Evolutionary conservation across 768 basidiomycete species (phyloP).

Genomic region (Boletus fagicola): DNA sequence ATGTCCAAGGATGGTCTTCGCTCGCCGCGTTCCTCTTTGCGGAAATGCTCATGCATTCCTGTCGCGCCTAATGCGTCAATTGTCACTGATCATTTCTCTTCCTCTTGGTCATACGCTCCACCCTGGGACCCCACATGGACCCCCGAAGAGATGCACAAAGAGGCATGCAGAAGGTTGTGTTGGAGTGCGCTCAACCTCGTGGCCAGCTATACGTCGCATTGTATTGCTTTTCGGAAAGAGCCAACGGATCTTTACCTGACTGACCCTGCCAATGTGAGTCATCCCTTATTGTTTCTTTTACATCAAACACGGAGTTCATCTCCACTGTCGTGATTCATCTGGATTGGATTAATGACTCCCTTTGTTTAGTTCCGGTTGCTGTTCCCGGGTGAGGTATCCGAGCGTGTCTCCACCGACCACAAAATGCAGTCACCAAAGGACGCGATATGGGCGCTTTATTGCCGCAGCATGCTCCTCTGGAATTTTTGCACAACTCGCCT

Average conservation of each 20-base stretch:
- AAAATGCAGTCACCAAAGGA: conserved; percentile 63
- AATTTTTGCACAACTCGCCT: conserved; percentile 59
- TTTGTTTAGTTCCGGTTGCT: conserved; percentile 42
- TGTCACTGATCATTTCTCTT: conserved; percentile 35
- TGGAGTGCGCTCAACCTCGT: conserved; percentile 73
- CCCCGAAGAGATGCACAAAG: conserved; percentile 52
- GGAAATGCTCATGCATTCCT: conserved; percentile 49
- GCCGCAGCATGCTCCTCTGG: conserved; percentile 81
- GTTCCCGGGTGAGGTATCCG: conserved; percentile 72
- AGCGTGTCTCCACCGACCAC: conserved; percentile 44
- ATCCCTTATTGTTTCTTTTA: conserved; percentile 2
- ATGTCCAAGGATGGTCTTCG: conserved; percentile 26
- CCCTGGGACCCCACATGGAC: conserved; percentile 66
- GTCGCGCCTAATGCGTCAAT: conserved; percentile 35
- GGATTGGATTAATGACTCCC: conserved; percentile 13
- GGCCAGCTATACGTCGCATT: conserved; percentile 65
- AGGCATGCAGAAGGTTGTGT: conserved; percentile 72
- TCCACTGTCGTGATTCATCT: conserved; percentile 9
- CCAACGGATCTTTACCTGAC: conserved; percentile 56
- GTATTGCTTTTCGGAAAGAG: conserved; percentile 60
- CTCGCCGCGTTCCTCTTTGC: conserved; percentile 28
- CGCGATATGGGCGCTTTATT: conserved; percentile 79
- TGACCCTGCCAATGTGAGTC: conserved; percentile 65
- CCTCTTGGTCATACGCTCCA: conserved; percentile 48
- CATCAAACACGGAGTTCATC: conserved; percentile 3